Base-by-base conservation (phyloP, 805 yeast species). In the Saccharomyces kudriavzevii region DNA sequence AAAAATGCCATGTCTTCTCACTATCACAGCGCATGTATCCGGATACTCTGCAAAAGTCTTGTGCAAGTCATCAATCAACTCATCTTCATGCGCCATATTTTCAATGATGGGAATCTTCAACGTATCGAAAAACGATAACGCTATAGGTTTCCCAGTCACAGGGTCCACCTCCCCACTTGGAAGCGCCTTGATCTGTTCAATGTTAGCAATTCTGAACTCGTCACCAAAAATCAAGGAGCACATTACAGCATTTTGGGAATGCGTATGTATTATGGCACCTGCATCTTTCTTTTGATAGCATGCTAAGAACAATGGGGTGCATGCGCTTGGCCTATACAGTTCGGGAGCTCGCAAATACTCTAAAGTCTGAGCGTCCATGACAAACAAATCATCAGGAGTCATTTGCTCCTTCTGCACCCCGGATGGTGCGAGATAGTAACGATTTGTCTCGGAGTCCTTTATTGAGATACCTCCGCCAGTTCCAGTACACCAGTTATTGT, bases 381-480 rank as follows among this genome's bases (percentile, higher is more conserved):
- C 89, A 68, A 89, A 89, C 81, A 91, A 78, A 66, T 92, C 89
- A 57, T 79, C 77, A 3, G 96, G 96, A 45, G 77, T 71, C 81
- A 91, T 84, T 56, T 90, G 75, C 67, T 91, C 98, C 72, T 91
- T 91, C 67, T 91, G 97, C 8, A 91, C 96, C 1, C 97, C 97
- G n/a, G 96, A 87, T 4, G 98, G 97, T 0, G 97, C 95, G 45
- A 91, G 77, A 67, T 78, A 91, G 17, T 88, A 80, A 22, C 73
- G 62, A 56, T 81, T 76, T 0, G 76, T 78, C 1, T 78, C 76
- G 9, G 57, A 56, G 47, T 62, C 64, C 55, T 64, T 69, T 49
- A 91, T 85, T 30, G 96, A 86, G 61, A 92, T 85, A 2, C 97
- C 97, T 30, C 97, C 98, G 2, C 96, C 97, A 0, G 98, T 92